Evolutionary conservation across 2,329 filamentous ascomycete genomes (phyloP).

Genomic region (Colletotrichum falcatum): DNA sequence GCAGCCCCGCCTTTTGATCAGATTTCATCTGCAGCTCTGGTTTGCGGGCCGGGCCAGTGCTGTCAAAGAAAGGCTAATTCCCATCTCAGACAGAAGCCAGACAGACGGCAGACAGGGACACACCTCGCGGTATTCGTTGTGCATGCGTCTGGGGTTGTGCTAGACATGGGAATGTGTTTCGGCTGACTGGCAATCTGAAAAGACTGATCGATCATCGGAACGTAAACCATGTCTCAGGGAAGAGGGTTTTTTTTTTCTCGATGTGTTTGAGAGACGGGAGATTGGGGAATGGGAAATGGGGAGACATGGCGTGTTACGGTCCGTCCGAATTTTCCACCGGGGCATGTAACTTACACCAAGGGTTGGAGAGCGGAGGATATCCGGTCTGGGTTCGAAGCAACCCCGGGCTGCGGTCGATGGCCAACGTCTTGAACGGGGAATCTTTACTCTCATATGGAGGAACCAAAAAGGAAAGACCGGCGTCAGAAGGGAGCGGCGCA

Average conservation of each 20-base stretch:
- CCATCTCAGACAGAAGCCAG: constrained; percentile 29
- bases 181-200: constrained; percentile 22
- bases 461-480: background rate
- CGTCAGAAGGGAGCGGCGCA: background rate
- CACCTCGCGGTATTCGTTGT: background rate
- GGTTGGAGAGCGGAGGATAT: constrained; percentile 4
- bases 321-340: constrained; percentile 2
- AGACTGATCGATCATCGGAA: constrained; percentile 9
- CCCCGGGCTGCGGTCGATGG: background rate
- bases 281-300: background rate
- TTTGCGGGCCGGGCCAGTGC: constrained; percentile 38
- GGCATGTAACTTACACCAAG: constrained; percentile 1
- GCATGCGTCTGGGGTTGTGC: background rate
- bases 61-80: constrained; percentile 33
- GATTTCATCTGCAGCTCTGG: constrained; percentile 36
- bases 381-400: background rate
- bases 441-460: background rate
- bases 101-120: constrained; percentile 1
- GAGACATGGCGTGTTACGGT: background rate
- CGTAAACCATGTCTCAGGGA: background rate
- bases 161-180: constrained; percentile 22
- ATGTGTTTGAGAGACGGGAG: background rate
- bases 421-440: background rate
- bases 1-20: constrained; percentile 28
- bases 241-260: background rate